Evolutionary conservation across 1,284 basidiomycete genomes (phyloP), one percentile per base, ranked within the genome.

Genomic region (Irpex lacteus): DNA sequence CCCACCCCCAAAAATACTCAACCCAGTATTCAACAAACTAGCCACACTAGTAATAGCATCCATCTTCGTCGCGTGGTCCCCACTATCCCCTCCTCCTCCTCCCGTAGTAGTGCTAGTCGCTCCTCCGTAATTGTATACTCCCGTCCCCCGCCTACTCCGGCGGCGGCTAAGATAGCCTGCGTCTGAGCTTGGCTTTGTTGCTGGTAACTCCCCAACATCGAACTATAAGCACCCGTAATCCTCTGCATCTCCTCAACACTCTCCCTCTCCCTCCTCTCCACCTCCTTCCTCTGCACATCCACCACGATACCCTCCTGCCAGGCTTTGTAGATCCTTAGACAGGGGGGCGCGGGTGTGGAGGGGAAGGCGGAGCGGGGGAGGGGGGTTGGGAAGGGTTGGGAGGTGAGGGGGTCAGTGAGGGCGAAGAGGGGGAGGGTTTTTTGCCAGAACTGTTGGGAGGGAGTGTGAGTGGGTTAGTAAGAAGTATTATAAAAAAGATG

Each of bases 301-400:
- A 3, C 9, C 18, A 9, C 52, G 13, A 53, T 18, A 13, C 18
- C 11, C 26, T 9, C 18, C 15, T 52, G 61, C 61, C 61, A 63
- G 15, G 5, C 15, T 15, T 38, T 13, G 44, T 59, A 58, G 18
- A 26, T 4, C 11, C 40, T 19, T 1, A 34, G 4, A 13, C 58
- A 55, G 18, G 8, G 4, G 9, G 56, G 21, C 15, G 58, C 38
- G 21, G 61, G 32, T 38, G n/a, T 9, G 19, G 26, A 4, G 13
- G 61, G 61, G 13, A 63, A 55, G 32, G 61, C 61, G 9, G 34
- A 1, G 13, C 61, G 61, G 13, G 61, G 61, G 55, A 59, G 13
- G 21, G 61, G 61, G n/a, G 56, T 63, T 15, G 61, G 61, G 56
- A 63, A 63, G 1, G 56, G 61, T 2, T 8, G n/a, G 61, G 37